Base-by-base conservation (phyloP, 208 protist species). In the Trypanosoma cruzi region DNA sequence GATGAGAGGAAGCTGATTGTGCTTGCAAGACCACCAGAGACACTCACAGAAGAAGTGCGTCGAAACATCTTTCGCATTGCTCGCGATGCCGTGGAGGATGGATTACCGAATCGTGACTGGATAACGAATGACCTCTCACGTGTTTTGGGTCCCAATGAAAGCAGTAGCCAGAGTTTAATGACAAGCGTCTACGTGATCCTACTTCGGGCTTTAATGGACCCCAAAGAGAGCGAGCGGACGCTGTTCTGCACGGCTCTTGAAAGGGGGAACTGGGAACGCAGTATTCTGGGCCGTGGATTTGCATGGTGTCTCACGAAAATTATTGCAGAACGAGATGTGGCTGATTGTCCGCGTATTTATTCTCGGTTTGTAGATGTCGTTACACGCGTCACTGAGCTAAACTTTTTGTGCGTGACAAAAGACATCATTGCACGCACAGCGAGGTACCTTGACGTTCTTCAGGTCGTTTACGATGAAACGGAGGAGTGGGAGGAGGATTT, bases 401-500 rank as follows among this genome's bases (percentile, higher is more conserved):
- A 77, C 64, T 87, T 94, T 54, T 20, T 85, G 4, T 61, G 50
- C 28, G 72, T 94, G 29, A 63, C 84, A 54, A 74, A 81, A 55
- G 87, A 93, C 44, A 73, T 96, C 24, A 85, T 96, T 63, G 73
- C 78, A 7, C 89, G 92, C 64, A 93, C 85, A 4, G 89, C 89
- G 4, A 92, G 91, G 64, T 92, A 93, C 75, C 84, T 96, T 14
- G 92, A 93, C 62, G 82, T 81, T 10, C 70, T 94, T n/a, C 75
- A 76, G 37, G 72, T 82, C 22, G 60, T 81, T 5, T 64, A 81
- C 31, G 63, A 73, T 1, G 73, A 81, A 4, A 72, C 67, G 16
- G 80, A 80, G 48, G 72, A 90, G 34, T 94, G 88, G 88, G 78
- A 91, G 53, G 87, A 89, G 69, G 86, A 90, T 36, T 94, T 95